These are phyloP conservation scores for Yamadazyma membranifaciens DNA, from an alignment of 1,139 yeast species.

Conservation along the genomic window DNA sequence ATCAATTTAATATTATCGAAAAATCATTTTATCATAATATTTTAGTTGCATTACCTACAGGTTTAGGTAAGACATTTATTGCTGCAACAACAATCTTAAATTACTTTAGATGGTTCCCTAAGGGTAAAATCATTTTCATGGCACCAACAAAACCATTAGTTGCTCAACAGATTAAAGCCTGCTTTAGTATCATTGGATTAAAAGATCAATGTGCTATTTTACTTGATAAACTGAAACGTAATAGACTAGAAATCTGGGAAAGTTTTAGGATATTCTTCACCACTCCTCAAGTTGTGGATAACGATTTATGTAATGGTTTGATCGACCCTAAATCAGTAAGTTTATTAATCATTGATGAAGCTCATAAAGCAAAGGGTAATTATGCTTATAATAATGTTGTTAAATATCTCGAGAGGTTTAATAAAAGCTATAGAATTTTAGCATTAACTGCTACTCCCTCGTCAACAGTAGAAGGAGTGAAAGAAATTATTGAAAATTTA, in stretches of 20 bases:
- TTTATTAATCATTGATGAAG: constrained; percentile 88
- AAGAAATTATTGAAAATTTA: constrained; percentile 73
- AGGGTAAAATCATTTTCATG: constrained; percentile 81
- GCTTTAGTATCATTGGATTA: constrained; percentile 85
- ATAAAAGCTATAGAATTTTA: constrained; percentile 65
- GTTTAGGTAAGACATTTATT: constrained; percentile 94
- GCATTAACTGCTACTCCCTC: constrained; percentile 98
- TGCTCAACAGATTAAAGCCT: constrained; percentile 96
- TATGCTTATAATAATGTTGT: constrained; percentile 87
- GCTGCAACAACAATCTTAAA: constrained; percentile 94
- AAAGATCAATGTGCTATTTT: constrained; percentile 74
- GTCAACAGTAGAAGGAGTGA: constrained; percentile 82
- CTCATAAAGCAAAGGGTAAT: constrained; percentile 89
- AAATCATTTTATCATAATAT: constrained; percentile 72
- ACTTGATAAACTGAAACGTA: constrained; percentile 64
- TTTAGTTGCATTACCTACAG: constrained; percentile 93
- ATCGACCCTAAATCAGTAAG: constrained; percentile 73
- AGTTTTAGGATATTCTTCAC: constrained; percentile 81
- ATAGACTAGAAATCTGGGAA: constrained; percentile 74
- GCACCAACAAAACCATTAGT: constrained; percentile 98
- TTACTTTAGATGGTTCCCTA: constrained; percentile 78
- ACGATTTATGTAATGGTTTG: constrained; percentile 75
- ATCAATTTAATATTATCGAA: constrained; percentile 78
- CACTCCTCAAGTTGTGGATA: constrained; percentile 95
- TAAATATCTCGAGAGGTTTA: constrained; percentile 59